Percentiles rank a stretch among this genome's conserved stretches.
phyloP scores from a whole-genome alignment of 208 protist species.

The Leishmania turanica region DNA sequence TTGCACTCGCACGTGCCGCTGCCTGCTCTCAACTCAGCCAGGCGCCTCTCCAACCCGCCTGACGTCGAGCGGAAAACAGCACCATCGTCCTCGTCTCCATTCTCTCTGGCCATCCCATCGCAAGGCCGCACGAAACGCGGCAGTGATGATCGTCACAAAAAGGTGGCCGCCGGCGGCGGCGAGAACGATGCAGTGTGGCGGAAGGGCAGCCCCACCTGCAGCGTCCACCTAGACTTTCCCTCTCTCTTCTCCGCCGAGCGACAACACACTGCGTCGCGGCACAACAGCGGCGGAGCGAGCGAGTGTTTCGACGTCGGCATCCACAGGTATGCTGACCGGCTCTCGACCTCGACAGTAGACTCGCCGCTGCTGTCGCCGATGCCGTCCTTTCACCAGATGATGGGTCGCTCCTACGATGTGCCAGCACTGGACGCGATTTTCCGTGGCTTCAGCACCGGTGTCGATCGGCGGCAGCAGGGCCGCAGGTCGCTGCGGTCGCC shows the following conservation, averaged over 20 bases:
- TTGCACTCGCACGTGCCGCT: neutral
- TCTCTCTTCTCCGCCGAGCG: neutral
- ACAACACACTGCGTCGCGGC: neutral
- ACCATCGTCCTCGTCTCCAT: neutral
- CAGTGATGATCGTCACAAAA: neutral
- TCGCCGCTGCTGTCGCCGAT: neutral
- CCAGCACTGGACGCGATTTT: constrained; percentile 8
- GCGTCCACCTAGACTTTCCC: neutral
- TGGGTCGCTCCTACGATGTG: constrained; percentile 22
- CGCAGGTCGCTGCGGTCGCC: neutral
- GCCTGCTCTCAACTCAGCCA: neutral
- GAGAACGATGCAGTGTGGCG: neutral
- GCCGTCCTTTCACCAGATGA: constrained; percentile 7
- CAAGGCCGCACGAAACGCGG: neutral
- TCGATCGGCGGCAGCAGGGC: neutral
- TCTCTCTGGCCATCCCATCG: neutral
- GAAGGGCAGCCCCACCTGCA: neutral
- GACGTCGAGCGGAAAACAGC: neutral
- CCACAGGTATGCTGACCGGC: neutral
- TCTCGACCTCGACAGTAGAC: neutral
- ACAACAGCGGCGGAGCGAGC: neutral
- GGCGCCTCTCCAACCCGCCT: neutral
- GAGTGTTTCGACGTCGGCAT: neutral
- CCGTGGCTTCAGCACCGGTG: neutral
- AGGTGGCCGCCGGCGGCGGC: neutral